Conservation (phyloP, 2,329 filamentous ascomycete genomes). For the Hirsutella rhossiliensis region DNA sequence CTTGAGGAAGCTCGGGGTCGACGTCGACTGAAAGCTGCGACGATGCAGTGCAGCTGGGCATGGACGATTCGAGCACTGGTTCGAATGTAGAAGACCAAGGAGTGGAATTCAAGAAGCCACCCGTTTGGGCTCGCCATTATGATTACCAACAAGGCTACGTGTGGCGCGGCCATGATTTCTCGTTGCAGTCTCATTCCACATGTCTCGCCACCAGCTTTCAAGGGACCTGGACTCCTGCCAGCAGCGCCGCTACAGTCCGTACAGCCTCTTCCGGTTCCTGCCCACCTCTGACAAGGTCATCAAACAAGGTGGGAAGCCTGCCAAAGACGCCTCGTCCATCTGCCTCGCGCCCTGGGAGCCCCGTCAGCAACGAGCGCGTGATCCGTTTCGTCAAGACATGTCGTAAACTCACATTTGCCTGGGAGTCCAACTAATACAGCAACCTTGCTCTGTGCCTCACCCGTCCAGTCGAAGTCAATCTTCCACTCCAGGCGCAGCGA, state of each 20-base stretch:
- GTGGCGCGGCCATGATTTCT: background rate
- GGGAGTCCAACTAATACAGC: conserved; percentile 44
- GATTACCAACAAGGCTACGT: background rate
- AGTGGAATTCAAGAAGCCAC: background rate
- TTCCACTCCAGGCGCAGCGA: conserved; percentile 47
- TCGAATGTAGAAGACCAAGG: background rate
- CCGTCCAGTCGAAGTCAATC: conserved; percentile 60
- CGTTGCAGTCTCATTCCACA: background rate
- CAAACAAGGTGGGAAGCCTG: conserved; percentile 48
- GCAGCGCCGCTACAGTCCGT: conserved; percentile 45
- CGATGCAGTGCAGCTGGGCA: background rate
- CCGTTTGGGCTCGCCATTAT: background rate
- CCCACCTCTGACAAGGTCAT: conserved; percentile 41
- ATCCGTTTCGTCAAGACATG: background rate
- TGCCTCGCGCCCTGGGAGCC: conserved; percentile 41
- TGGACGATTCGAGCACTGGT: background rate
- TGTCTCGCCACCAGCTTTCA: conserved; percentile 4
- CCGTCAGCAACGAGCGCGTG: conserved; percentile 6
- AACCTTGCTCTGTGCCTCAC: conserved; percentile 52
- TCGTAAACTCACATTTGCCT: conserved; percentile 44
- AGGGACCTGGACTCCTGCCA: conserved; percentile 31
- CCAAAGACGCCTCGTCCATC: conserved; percentile 44
- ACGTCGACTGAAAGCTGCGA: conserved; percentile 49
- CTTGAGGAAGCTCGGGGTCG: conserved; percentile 61
- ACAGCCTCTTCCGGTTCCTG: conserved; percentile 45